Evolutionary conservation across 176 grass and related monocot species (phyloP), one percentile per base, ranked within the genome.

Genomic region (Musa schizocarpa): DNA sequence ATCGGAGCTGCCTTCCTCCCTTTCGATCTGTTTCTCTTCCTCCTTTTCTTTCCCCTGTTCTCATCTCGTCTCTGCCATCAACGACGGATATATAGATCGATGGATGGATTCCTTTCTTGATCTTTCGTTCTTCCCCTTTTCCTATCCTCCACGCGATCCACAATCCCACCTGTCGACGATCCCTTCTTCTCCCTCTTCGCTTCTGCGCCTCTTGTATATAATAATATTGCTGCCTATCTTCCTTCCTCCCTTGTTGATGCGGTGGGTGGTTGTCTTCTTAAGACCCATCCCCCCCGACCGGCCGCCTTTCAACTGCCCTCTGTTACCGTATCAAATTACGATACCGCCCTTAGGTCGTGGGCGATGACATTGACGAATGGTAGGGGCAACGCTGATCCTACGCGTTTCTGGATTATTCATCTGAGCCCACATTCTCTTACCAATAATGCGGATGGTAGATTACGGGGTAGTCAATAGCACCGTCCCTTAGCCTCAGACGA

Each of bases 101-200:
- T 49, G 27, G 66, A 69, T 69, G 11, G 17, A 49, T 50, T 50
- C 66, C 34, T 69, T 69, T 69, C 66, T 69, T n/a, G 34, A 22
- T 43, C 34, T 43, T 43, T 43, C n/a, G 61, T 49, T 69, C 66
- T 8, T 69, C 19, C 29, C 66, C 11, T 13, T 50, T 69, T 29
- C 66, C 17, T 69, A 69, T 69, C 66, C 66, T 69, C 66, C 66
- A 69, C 26, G 66, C 66, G 27, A 69, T 69, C 66, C 66, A 19
- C 11, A 5, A 43, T 43, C 34, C 34, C 4, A 43, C 4, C 34
- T 43, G 34, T 43, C 34, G 34, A 43, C 34, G 34, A 43, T 43
- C 34, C 34, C 34, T 3, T 12, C 63, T 27, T 13, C 11, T 10
- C 14, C 63, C 63, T 65, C 22, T 29, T 9, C 66, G 43, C 34